Evolutionary conservation across 148 eudicot species (phyloP).

Genomic region (Amaranthus hypochondriacus): DNA sequence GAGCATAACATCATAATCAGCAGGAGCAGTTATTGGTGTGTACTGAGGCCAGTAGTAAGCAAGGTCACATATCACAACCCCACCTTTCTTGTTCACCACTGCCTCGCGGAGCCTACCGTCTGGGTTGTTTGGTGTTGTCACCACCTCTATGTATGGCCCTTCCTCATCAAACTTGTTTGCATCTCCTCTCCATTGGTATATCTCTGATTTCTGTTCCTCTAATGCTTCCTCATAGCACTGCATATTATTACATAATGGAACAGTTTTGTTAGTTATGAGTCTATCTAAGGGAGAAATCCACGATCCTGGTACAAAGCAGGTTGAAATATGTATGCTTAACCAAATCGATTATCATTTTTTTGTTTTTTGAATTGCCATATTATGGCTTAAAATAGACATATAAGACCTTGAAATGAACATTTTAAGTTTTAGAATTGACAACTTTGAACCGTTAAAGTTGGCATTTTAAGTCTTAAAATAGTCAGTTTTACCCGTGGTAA

Average conservation of each 20-base stretch:
- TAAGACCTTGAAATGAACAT: too few species aligned
- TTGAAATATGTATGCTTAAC: too few species aligned
- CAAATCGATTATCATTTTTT: too few species aligned
- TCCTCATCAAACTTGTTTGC: constrained; percentile 35
- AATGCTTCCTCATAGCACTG: constrained; percentile 55
- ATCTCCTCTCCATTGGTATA: constrained; percentile 61
- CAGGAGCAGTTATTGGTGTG: constrained; percentile 58
- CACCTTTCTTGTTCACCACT: constrained; percentile 39
- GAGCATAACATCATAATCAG: constrained; percentile 20
- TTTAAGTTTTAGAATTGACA: too few species aligned
- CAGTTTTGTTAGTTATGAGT: too few species aligned
- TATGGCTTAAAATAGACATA: too few species aligned
- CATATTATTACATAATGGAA: background rate
- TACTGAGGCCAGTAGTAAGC: constrained; percentile 96
- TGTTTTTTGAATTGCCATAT: too few species aligned
- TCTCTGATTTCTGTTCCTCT: constrained; percentile 40
- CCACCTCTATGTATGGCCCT: constrained; percentile 61
- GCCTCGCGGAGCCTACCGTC: constrained; percentile 46
- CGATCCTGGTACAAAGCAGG: too few species aligned
- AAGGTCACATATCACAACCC: constrained; percentile 58
- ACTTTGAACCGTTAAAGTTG: too few species aligned
- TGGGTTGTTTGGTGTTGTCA: constrained; percentile 78
- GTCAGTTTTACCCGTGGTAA: too few species aligned
- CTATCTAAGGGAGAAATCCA: too few species aligned
- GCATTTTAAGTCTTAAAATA: too few species aligned